A percentile compares a stretch with the other conserved stretches of the same genome.
Evolutionary conservation across 1,284 basidiomycete genomes (phyloP).

Genomic region (Coniferiporia weirii): DNA sequence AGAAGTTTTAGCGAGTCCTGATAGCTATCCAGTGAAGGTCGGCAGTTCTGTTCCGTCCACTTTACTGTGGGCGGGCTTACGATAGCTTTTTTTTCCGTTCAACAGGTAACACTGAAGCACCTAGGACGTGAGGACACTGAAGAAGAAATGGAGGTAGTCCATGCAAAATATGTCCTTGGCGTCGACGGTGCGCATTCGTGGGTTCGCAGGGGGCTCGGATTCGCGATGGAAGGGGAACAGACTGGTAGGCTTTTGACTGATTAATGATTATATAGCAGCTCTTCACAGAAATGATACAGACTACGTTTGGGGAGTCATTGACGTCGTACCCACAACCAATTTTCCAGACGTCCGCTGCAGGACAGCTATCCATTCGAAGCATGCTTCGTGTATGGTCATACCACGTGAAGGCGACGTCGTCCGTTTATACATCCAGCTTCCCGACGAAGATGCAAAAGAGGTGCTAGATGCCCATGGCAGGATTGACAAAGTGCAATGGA

Average conservation of each 20-base stretch:
- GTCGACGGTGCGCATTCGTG: constrained; percentile 74
- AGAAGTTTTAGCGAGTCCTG: constrained; percentile 35
- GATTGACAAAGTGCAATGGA: constrained; percentile 39
- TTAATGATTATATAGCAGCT: not conserved
- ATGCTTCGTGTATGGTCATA: constrained; percentile 44
- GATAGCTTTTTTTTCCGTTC: constrained; percentile 8
- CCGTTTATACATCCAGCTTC: constrained; percentile 44
- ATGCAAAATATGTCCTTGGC: constrained; percentile 52
- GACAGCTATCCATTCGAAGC: constrained; percentile 53
- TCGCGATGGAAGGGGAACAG: constrained; percentile 77
- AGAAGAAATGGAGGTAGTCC: constrained; percentile 38
- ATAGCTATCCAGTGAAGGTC: constrained; percentile 54
- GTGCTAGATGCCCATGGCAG: constrained; percentile 31
- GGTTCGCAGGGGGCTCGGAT: constrained; percentile 65
- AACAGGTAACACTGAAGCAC: constrained; percentile 33
- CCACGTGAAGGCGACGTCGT: constrained; percentile 37
- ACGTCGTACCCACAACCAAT: constrained; percentile 64
- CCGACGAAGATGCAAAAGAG: constrained; percentile 28
- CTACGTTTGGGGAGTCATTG: constrained; percentile 76
- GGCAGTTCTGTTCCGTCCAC: not conserved
- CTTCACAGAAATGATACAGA: constrained; percentile 31
- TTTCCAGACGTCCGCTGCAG: constrained; percentile 80
- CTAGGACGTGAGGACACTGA: constrained; percentile 25
- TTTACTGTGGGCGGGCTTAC: not conserved
- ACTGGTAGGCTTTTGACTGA: constrained; percentile 36